Conservation (phyloP, 192 early-diverging fungal species). For the Coemansia sp. region DNA sequence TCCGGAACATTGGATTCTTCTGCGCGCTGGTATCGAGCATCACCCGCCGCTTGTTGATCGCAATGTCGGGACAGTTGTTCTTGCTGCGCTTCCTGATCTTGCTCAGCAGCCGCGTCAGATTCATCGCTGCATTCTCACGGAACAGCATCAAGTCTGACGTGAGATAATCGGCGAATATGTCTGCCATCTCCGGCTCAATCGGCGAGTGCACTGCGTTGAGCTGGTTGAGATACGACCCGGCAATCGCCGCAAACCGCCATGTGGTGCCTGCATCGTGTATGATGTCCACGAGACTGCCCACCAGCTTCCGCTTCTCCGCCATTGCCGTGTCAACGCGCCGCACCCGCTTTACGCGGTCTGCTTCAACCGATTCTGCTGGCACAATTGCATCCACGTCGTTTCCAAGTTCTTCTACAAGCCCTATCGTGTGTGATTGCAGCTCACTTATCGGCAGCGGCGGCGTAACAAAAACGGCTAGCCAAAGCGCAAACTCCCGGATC, state of each 20-base stretch:
- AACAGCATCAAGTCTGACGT: constrained; percentile 74
- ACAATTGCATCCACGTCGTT: not conserved
- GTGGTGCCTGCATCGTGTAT: constrained; percentile 65
- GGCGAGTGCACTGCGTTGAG: constrained; percentile 63
- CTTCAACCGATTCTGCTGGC: not conserved
- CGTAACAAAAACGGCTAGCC: constrained; percentile 28
- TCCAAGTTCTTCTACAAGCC: constrained; percentile 11
- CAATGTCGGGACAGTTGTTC: constrained; percentile 8
- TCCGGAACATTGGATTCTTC: not conserved
- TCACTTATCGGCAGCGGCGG: constrained; percentile 23
- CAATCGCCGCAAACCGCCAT: constrained; percentile 82
- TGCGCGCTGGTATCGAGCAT: constrained; percentile 2
- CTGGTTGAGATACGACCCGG: constrained; percentile 77
- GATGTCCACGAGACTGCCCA: constrained; percentile 60
- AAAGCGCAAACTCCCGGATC: constrained; percentile 36
- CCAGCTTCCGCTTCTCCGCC: constrained; percentile 24
- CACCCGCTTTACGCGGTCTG: constrained; percentile 4
- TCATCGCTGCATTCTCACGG: constrained; percentile 64
- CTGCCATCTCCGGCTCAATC: constrained; percentile 57
- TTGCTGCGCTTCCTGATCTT: constrained; percentile 69
- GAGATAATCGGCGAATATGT: constrained; percentile 61
- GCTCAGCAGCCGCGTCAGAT: constrained; percentile 63
- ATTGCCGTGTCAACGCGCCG: constrained; percentile 18
- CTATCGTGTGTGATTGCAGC: not conserved
- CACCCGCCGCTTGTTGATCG: constrained; percentile 6